Evolutionary conservation across 2,329 filamentous ascomycete species (phyloP), one percentile per base, ranked within the genome.

Genomic region (Fusarium temperatum): DNA sequence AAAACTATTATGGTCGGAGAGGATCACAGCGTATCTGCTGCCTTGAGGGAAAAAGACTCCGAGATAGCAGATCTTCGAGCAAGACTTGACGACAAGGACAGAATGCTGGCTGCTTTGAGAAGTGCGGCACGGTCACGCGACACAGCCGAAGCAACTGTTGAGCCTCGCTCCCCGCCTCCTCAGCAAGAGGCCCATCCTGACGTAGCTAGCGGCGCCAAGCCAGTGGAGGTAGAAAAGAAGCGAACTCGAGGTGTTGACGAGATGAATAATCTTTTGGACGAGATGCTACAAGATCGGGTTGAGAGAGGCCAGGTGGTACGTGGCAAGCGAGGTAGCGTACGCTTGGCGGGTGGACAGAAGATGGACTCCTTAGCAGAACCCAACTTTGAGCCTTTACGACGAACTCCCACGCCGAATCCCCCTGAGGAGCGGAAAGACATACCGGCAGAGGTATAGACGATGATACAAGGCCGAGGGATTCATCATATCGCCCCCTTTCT

Each of bases 281-380:
- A 98, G 83, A 98, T 98, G 96, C 96, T 98, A 68, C 93, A 95
- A 79, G 93, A 96, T 79, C 91, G 93, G 66, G 93, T 97, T 60
- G 93, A 96, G 77, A 90, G 87, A 59, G 94, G 93, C 28, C 90
- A 94, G 62, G 84, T 94, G 28, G 86, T 94, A 36, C 90, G 93
- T 77, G 88, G 91, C 59, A 84, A 84, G 58, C 87, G 91, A 68
- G 93, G 92, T 45, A 94, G 91, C 78, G 88, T 94, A 57, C 89
- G 90, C 55, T 80, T 93, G 41, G 85, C 87, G 10, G 82, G 80
- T 47, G 86, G 86, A 50, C 81, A 83, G 47, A 87, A 86, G 78
- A 73, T 80, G 41, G 83, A 83, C 44, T 75, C 77, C 17, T 69
- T 82, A 57, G 75, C 77, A 45, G 82, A 85, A 72, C 76, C 80